Percentiles rank a stretch among this genome's conserved stretches.
phyloP scores from a whole-genome alignment of 2,329 filamentous ascomycete genomes.

The Sclerotinia trifoliorum region DNA sequence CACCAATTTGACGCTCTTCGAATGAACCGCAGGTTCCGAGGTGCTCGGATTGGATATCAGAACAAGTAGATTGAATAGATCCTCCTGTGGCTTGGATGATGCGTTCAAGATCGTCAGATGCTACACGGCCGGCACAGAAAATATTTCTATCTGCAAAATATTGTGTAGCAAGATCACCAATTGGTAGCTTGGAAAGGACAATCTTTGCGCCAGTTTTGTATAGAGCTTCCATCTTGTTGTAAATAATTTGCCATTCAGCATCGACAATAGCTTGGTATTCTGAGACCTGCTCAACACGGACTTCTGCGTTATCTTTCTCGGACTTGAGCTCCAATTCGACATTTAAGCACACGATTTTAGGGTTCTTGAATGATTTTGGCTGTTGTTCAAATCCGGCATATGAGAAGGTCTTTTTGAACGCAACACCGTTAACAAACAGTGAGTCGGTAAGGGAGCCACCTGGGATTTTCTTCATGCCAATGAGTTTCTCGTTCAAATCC shows the following conservation, averaged over 20 bases:
- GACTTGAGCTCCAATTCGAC: slow-evolving; percentile 98
- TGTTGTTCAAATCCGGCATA: slow-evolving; percentile 99
- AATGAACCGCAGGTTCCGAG: slow-evolving; percentile 87
- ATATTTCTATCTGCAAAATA: slow-evolving; percentile 97
- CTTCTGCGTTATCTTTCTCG: slow-evolving; percentile 98
- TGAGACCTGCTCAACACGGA: slow-evolving; percentile 95
- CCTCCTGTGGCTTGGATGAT: slow-evolving; percentile 94
- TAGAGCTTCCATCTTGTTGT: slow-evolving; percentile 95
- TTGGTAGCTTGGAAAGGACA: slow-evolving; percentile 93
- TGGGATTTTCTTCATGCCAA: slow-evolving; percentile 97
- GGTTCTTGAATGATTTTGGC: slow-evolving; percentile 90
- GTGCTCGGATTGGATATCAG: slow-evolving; percentile 85
- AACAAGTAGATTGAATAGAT: slow-evolving; percentile 91
- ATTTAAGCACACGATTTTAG: slow-evolving; percentile 95
- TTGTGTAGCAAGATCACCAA: slow-evolving; percentile 95
- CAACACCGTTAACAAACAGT: slow-evolving; percentile 94
- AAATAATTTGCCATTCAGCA: slow-evolving; percentile 99
- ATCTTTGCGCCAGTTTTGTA: slow-evolving; percentile 96
- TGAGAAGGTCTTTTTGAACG: slow-evolving; percentile 99
- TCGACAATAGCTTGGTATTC: slow-evolving; percentile 99
- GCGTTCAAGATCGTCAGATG: slow-evolving; percentile 89
- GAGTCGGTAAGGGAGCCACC: slow-evolving; percentile 95
- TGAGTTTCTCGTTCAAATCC: slow-evolving; percentile 95
- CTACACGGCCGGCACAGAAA: slow-evolving; percentile 94
- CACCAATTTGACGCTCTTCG: slow-evolving; percentile 95